phyloP scores from a whole-genome alignment of 108 stramenopile species.

The Schizochytrium sp. region DNA sequence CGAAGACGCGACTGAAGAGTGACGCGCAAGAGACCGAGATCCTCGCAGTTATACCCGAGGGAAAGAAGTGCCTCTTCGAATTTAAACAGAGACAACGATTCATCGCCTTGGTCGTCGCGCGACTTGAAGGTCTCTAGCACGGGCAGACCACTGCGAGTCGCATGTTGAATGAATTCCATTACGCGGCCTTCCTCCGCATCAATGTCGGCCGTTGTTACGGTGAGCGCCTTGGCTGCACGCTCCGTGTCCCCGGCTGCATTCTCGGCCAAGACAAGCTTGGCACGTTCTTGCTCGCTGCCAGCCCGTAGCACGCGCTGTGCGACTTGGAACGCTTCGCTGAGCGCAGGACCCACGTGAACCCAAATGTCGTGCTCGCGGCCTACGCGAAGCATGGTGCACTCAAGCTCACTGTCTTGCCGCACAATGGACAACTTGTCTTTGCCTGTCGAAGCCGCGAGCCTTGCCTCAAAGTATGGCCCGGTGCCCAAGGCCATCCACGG shows the following conservation, averaged over 20 bases:
- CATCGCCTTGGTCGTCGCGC: background rate
- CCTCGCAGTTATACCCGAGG: background rate
- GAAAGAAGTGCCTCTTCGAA: background rate
- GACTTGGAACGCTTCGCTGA: background rate
- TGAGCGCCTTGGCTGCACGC: background rate
- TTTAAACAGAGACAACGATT: background rate
- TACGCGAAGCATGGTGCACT: background rate
- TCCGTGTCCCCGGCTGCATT: too few relatives aligned
- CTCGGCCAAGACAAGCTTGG: too few relatives aligned
- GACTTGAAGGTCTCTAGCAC: background rate
- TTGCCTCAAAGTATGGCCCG: background rate
- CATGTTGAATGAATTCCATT: background rate
- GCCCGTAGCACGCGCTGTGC: background rate
- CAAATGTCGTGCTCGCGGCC: background rate
- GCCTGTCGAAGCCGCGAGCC: background rate
- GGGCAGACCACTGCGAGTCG: background rate
- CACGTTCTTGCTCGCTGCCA: background rate
- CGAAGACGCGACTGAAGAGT: background rate
- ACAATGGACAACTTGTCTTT: background rate
- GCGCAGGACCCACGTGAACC: constrained; percentile 2
- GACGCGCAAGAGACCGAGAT: background rate
- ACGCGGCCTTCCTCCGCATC: background rate
- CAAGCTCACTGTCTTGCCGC: background rate
- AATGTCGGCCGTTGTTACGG: background rate
- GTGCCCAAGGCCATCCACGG: background rate